Evolutionary conservation across 495 filamentous ascomycete species (phyloP).

Genomic region (Alectoria sarmentosa): DNA sequence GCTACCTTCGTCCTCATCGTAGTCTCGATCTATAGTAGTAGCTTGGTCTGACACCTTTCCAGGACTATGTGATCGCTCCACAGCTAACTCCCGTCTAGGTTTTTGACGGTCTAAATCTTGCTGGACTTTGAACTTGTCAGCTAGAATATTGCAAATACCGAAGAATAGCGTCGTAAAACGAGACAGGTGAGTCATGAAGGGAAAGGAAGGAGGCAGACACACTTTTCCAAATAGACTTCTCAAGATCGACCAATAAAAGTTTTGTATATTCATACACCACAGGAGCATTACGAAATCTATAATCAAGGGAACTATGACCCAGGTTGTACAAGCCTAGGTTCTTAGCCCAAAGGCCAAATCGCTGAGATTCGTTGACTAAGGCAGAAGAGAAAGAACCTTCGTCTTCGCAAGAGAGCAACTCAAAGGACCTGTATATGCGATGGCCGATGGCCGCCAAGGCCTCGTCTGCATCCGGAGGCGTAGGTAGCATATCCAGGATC

Average conservation of each 20-base stretch:
- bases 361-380: slow-evolving; percentile 17
- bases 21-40: background rate
- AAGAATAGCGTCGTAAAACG: background rate
- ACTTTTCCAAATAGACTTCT: slow-evolving; percentile 4
- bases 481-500: too few relatives aligned
- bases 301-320: slow-evolving; percentile 30
- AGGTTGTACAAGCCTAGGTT: slow-evolving; percentile 25
- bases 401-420: background rate
- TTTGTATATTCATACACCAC: slow-evolving; percentile 4
- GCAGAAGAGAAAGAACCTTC: background rate
- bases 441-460: background rate
- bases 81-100: background rate
- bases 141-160: too few relatives aligned
- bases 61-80: background rate
- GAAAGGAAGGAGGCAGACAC: background rate
- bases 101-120: background rate
- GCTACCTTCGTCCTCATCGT: background rate
- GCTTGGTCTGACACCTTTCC: background rate
- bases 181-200: background rate
- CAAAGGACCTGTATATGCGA: background rate
- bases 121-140: background rate
- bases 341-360: slow-evolving; percentile 27
- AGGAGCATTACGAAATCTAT: slow-evolving; percentile 26
- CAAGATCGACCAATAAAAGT: slow-evolving; percentile 10
- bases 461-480: background rate